Base-by-base conservation (phyloP, 192 early-diverging fungal genomes). In the Phycomyces nitens region DNA sequence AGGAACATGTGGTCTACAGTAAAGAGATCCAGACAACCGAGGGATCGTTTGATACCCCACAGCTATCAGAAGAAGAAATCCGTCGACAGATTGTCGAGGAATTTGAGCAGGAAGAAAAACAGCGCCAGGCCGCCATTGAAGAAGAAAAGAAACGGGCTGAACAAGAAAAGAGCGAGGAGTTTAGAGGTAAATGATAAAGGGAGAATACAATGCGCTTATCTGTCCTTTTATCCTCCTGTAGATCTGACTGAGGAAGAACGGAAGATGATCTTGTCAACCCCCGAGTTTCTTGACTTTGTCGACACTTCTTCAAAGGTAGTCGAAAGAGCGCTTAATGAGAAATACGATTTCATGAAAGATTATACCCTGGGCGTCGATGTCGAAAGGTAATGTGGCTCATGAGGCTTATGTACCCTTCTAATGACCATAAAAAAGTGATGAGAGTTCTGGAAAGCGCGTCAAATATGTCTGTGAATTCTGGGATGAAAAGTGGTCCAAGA, bases 271-370 rank as follows among this genome's bases (percentile, higher is more conserved):
- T 34, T 94, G 27, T 72, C 73, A 41, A 89, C 93, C 12, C 75
- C 80, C 41, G 84, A 83, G 26, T 98, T 98, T 77, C 66, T 82
- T 15, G 82, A 90, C 11, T 99, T 99, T 77, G 77, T 99, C 50
- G 93, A 97, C 43, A 73, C 79, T 40, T 90, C 92, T 27, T 84
- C 94, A 14, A 95, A 92, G 71, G 72, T 97, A 61, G 73, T 98
- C 61, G 95, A 98, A 71, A 75, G 94, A 26, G 94, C 92, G 20
- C 74, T 99, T 77, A 88, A 88, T 67, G 86, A 92, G 55, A 79
- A 80, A 56, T 97, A 94, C 68, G 96, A 98, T 75, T 86, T 89
- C 66, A 86, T 99, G 85, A 89, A 84, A 44, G 96, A 99, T 81
- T 99, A 99, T 81, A 89, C 86, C 69, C 77, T 89, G 27, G 82